These are phyloP conservation scores for Xylaria sp. DNA, from an alignment of 2,329 filamentous ascomycete genomes.

Conservation along the genomic window DNA sequence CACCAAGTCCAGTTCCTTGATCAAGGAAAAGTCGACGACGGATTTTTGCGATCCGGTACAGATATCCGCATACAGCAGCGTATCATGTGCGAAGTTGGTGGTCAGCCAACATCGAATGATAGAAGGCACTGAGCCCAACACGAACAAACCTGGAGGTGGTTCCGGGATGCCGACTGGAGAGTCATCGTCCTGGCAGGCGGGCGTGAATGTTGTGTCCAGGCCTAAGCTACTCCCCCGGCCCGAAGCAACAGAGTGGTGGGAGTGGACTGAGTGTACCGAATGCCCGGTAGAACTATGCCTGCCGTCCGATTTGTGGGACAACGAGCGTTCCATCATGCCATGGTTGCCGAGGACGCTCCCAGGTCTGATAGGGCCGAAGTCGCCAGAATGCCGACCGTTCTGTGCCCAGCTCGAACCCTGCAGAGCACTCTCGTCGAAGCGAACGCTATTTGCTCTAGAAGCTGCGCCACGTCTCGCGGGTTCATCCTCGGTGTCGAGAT, in stretches of 20 bases:
- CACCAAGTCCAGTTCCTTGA: conserved; percentile 73
- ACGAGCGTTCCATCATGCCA: conserved; percentile 83
- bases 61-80: conserved; percentile 86
- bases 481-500: conserved; percentile 85
- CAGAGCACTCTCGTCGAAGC: conserved; percentile 94
- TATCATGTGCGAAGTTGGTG: conserved; percentile 84
- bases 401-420: conserved; percentile 87
- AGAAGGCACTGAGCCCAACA: conserved; percentile 85
- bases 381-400: conserved; percentile 78
- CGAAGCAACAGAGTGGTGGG: conserved; percentile 71
- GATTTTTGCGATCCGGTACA: conserved; percentile 92
- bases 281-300: conserved; percentile 92
- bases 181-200: conserved; percentile 64
- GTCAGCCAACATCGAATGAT: conserved; percentile 97
- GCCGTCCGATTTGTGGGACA: conserved; percentile 95
- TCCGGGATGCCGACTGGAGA: conserved; percentile 73
- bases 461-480: conserved; percentile 82
- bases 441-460: conserved; percentile 93
- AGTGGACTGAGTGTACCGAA: conserved; percentile 67
- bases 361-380: conserved; percentile 77
- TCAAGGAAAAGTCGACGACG: conserved; percentile 72
- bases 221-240: conserved; percentile 87
- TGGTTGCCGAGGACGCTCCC: conserved; percentile 78
- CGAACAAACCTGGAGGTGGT: conserved; percentile 81
- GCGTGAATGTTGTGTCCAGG: conserved; percentile 71